Base-by-base conservation (phyloP, 495 filamentous ascomycete genomes). In the Aspergillus cristatus region DNA sequence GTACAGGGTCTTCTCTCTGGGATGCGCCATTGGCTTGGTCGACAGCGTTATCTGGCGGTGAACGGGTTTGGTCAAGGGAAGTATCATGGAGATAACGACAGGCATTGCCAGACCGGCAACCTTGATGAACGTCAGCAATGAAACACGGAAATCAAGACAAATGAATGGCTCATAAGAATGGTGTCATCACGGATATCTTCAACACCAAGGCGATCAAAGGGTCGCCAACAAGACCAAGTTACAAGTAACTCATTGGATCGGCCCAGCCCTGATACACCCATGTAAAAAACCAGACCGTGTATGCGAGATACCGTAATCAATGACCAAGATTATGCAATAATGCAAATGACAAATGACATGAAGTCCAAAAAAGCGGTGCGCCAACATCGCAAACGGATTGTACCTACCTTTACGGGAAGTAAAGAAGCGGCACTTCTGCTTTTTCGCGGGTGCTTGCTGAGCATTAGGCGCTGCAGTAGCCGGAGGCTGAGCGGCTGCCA, bases 81-180 rank as follows among this genome's bases (percentile, higher is more conserved):
- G 33, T 38, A 47, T 62, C 59, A 32, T 70, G 66, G n/a, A 59
- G 37, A 47, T 52, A 70, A 10, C 60, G 63, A 30, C 66, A 70
- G 25, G 53, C 41, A 18, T 57, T 47, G 22, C 66, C 66, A 35
- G 58, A 43, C 34, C 65, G 53, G 38, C 66, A 70, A 14, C 66
- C 66, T 70, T 18, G 12, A 37, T n/a, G 7, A 14, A 34, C 18
- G 42, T 62, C 39, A 62, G 53, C 29, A 40, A 4, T 47, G 32
- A 26, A 25, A 32, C 1, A 20, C 22, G 17, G n/a, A 34, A 37
- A 15, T 4, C 14, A 13, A 34, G 30, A 38, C 12, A 29, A 18
- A 7, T 16, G 35, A 34, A n/a, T n/a, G n/a, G n/a, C n/a, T n/a
- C n/a, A n/a, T n/a, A n/a, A 11, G 12, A 26, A 24, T 4, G 20